Conservation (phyloP, 2,329 filamentous ascomycete species). For the Xylaria sp. region DNA sequence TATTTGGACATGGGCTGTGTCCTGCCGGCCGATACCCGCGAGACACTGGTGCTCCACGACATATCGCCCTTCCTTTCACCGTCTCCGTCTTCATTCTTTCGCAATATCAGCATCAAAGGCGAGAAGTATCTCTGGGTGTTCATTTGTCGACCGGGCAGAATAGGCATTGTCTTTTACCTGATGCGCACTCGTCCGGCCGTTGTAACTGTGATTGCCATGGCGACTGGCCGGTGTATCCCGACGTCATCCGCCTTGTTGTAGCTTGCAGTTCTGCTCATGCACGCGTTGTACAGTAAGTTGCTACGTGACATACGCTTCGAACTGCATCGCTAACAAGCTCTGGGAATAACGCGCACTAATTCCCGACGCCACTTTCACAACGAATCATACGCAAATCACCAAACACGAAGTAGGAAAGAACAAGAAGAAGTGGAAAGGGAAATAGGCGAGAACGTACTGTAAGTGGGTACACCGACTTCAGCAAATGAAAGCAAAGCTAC, state of each 20-base stretch:
- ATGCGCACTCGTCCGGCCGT: conserved; percentile 12
- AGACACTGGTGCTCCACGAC: conserved; percentile 15
- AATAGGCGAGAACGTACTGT: not conserved
- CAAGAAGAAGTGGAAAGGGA: not conserved
- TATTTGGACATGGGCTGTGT: conserved; percentile 26
- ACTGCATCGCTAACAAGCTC: conserved; percentile 28
- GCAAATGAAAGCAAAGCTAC: conserved; percentile 8
- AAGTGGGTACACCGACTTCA: not conserved
- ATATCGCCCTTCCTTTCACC: not conserved
- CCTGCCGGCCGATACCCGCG: conserved; percentile 20
- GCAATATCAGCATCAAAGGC: not conserved
- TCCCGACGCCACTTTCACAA: conserved; percentile 28
- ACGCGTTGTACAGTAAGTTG: conserved; percentile 19
- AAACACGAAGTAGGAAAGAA: not conserved
- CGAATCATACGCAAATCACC: conserved; percentile 17
- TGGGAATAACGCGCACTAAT: conserved; percentile 21
- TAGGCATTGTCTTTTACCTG: conserved; percentile 15
- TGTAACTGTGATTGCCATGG: conserved; percentile 21
- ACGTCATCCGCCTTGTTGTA: conserved; percentile 5
- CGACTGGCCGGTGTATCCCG: conserved; percentile 28
- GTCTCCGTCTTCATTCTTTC: not conserved
- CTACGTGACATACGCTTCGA: conserved; percentile 20
- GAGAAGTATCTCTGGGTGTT: conserved; percentile 9
- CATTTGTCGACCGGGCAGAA: conserved; percentile 10
- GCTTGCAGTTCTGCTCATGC: conserved; percentile 23